phyloP scores from a whole-genome alignment of 1,284 basidiomycete species.

The Apiotrichum veenhuisii region DNA sequence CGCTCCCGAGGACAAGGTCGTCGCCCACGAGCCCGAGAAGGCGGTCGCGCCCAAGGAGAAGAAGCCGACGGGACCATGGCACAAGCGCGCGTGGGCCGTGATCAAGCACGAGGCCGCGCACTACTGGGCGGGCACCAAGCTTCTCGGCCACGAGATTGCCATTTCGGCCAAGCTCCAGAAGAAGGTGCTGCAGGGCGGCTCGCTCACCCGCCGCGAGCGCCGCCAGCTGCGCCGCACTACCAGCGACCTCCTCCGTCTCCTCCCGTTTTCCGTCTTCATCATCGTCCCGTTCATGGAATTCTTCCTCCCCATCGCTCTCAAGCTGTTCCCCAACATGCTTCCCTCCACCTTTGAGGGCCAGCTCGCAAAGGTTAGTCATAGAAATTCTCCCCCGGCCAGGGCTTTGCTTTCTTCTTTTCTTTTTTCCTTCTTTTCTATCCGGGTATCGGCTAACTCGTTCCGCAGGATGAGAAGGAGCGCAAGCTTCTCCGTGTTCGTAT shows the following conservation, averaged over 20 bases:
- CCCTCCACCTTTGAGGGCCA: slow-evolving; percentile 98
- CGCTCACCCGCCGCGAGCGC: slow-evolving; percentile 84
- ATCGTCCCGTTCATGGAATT: slow-evolving; percentile 98
- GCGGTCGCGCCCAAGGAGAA: slow-evolving; percentile 55
- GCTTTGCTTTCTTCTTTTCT: no score
- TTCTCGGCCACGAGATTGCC: slow-evolving; percentile 89
- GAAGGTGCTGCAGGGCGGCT: slow-evolving; percentile 88
- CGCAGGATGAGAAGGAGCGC: slow-evolving; percentile 90
- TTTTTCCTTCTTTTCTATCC: background rate
- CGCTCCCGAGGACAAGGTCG: slow-evolving; percentile 9
- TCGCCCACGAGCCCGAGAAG: slow-evolving; percentile 61
- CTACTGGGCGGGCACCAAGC: slow-evolving; percentile 95
- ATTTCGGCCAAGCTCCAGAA: slow-evolving; percentile 84
- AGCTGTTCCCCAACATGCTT: slow-evolving; percentile 98
- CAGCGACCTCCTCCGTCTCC: slow-evolving; percentile 82
- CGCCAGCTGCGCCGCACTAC: slow-evolving; percentile 93
- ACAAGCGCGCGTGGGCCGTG: slow-evolving; percentile 65
- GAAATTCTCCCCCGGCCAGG: background rate
- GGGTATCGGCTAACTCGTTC: background rate
- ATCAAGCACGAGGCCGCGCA: slow-evolving; percentile 95
- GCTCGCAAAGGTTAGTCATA: slow-evolving; percentile 68
- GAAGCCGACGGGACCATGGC: slow-evolving; percentile 37
- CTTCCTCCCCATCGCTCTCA: slow-evolving; percentile 91
- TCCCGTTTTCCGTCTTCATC: slow-evolving; percentile 93
- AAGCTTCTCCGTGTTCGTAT: slow-evolving; percentile 90